Conservation (phyloP, 257 asterid species). For the Przewalskia tangutica region DNA sequence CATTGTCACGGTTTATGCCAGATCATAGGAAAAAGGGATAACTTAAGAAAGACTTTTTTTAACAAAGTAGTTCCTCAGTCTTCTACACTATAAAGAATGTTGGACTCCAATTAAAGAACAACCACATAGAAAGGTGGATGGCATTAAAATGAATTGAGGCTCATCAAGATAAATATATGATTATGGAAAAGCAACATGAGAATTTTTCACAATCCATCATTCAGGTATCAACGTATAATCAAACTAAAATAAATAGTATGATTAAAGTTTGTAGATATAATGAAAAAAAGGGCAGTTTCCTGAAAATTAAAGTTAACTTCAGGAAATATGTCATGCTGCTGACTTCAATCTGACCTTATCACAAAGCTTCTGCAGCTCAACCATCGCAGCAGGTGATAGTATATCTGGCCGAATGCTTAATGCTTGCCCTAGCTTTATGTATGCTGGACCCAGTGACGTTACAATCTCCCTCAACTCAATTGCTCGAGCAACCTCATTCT, state of each 20-base stretch:
- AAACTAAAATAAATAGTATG: background rate
- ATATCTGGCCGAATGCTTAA: conserved; percentile 96
- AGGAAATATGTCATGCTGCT: background rate
- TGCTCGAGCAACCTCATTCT: conserved; percentile 98
- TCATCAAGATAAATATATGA: background rate
- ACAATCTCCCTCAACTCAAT: conserved; percentile 95
- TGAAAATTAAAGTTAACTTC: background rate
- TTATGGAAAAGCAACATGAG: background rate
- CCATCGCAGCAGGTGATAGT: conserved; percentile 86
- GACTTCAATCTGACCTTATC: conserved; percentile 59
- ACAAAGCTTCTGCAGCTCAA: conserved; percentile 95
- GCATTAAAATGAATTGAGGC: background rate
- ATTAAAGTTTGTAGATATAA: background rate
- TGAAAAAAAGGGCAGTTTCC: background rate
- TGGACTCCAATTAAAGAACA: background rate
- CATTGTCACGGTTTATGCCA: background rate
- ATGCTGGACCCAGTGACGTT: conserved; percentile 98
- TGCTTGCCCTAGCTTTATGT: conserved; percentile 98
- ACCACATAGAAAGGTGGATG: background rate
- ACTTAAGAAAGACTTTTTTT: background rate
- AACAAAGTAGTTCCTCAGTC: background rate
- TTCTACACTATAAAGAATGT: background rate
- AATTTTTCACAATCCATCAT: background rate
- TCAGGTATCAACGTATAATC: background rate
- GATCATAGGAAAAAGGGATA: background rate